Conservation (phyloP, 257 asterid genomes). For the Plectranthus barbatus region DNA sequence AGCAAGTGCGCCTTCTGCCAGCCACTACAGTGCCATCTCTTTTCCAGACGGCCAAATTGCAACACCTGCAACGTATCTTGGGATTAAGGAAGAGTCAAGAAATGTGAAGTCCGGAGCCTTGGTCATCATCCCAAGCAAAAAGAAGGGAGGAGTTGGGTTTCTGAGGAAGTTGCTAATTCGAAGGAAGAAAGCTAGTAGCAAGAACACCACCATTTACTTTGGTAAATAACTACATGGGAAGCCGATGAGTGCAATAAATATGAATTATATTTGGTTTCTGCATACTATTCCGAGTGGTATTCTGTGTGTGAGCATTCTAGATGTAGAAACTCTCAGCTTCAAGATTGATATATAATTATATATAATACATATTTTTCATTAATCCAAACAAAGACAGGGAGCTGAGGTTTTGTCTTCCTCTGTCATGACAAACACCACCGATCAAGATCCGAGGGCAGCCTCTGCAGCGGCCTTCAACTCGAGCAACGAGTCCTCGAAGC, state of each 20-base stretch:
- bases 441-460: constrained; percentile 12
- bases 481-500: constrained; percentile 53
- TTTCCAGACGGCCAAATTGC: constrained; percentile 11
- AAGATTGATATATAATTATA: neutral
- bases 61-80: constrained; percentile 9
- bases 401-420: neutral
- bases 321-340: neutral
- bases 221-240: constrained; percentile 21
- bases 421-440: neutral
- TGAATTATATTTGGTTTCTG: neutral
- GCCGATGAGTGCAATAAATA: constrained; percentile 13
- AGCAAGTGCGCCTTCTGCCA: neutral
- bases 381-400: neutral
- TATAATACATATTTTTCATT: too few relatives aligned
- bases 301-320: constrained; percentile 5
- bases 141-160: constrained; percentile 35
- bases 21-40: neutral
- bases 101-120: constrained; percentile 33
- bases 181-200: constrained; percentile 41
- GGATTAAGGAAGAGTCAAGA: constrained; percentile 13
- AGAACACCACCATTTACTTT: constrained; percentile 32
- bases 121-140: constrained; percentile 43
- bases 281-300: neutral
- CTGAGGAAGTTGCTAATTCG: constrained; percentile 62
- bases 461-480: constrained; percentile 55